Percentiles rank a stretch among this genome's conserved stretches.
Conservation (phyloP, 345 rosid genomes). For the Lepidium didymum region DNA sequence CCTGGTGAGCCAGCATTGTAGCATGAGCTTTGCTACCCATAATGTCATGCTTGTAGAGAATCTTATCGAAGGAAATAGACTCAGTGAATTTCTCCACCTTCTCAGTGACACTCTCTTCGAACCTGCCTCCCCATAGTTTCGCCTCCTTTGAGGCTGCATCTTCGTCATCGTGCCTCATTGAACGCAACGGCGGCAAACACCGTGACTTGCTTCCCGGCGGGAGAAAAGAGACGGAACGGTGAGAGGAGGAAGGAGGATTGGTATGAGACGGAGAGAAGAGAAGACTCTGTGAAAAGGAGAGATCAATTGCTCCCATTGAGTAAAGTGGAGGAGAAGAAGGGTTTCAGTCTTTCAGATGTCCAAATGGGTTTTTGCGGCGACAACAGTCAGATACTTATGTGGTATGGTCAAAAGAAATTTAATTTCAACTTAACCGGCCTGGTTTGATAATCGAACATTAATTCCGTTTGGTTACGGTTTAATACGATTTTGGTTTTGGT, state of each 20-base stretch:
- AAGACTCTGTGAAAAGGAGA: slow-evolving; percentile 19
- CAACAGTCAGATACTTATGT: not conserved
- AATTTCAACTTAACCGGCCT: not conserved
- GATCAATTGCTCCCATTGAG: slow-evolving; percentile 33
- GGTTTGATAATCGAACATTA: not conserved
- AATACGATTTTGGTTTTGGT: not conserved
- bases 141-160: slow-evolving; percentile 48
- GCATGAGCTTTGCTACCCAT: slow-evolving; percentile 96
- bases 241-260: not conserved
- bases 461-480: not conserved
- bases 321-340: not conserved
- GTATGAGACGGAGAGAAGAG: slow-evolving; percentile 21
- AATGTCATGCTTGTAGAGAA: slow-evolving; percentile 82
- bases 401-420: not conserved
- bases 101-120: slow-evolving; percentile 80
- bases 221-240: slow-evolving; percentile 11
- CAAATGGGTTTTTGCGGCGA: slow-evolving; percentile 6
- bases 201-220: slow-evolving; percentile 24
- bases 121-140: slow-evolving; percentile 97
- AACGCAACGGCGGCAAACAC: slow-evolving; percentile 27
- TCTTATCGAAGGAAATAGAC: slow-evolving; percentile 82
- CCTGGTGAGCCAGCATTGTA: slow-evolving; percentile 87
- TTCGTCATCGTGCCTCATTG: slow-evolving; percentile 31
- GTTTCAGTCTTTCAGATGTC: not conserved
- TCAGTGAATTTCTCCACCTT: slow-evolving; percentile 90